These are phyloP conservation scores for Begonia masoniana DNA, from an alignment of 306 rosid genomes.

Conservation along the genomic window DNA sequence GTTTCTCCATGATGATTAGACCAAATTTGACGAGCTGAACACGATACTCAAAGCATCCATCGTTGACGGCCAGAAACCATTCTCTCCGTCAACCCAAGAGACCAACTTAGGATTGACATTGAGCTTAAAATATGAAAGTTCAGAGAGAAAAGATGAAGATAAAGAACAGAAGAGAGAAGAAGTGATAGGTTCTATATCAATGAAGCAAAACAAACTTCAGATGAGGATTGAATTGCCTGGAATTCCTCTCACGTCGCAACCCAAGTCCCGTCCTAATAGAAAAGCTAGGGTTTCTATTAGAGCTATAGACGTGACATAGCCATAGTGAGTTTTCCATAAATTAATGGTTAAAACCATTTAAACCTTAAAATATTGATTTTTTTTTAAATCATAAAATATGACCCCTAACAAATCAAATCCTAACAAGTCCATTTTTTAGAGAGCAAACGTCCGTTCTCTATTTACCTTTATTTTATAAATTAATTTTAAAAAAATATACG, in stretches of 20 bases:
- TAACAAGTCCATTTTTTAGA: too few species aligned
- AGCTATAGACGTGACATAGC: constrained; percentile 91
- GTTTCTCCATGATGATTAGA: constrained; percentile 22
- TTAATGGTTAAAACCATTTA: too few species aligned
- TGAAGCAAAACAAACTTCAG: constrained; percentile 36
- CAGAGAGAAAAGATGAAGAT: constrained; percentile 9
- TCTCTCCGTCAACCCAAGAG: too few species aligned
- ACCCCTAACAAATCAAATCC: too few species aligned
- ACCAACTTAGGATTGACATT: constrained; percentile 48
- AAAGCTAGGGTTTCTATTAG: constrained; percentile 97
- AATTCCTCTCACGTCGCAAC: constrained; percentile 26
- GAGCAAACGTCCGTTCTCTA: too few species aligned
- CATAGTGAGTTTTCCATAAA: constrained; percentile 34
- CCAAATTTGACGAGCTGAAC: constrained; percentile 36
- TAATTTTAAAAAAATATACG: too few species aligned
- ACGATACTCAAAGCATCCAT: constrained; percentile 18
- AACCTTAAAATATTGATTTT: too few species aligned
- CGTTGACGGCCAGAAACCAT: background rate
- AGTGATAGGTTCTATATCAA: constrained; percentile 11
- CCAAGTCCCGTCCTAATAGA: constrained; percentile 44
- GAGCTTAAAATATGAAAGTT: constrained; percentile 24
- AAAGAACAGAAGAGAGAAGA: constrained; percentile 13
- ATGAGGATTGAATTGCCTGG: constrained; percentile 15
- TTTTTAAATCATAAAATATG: too few species aligned
- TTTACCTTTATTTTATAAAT: too few species aligned